Conservation (phyloP, 2,329 filamentous ascomycete species). For the Colletotrichum tropicicola region DNA sequence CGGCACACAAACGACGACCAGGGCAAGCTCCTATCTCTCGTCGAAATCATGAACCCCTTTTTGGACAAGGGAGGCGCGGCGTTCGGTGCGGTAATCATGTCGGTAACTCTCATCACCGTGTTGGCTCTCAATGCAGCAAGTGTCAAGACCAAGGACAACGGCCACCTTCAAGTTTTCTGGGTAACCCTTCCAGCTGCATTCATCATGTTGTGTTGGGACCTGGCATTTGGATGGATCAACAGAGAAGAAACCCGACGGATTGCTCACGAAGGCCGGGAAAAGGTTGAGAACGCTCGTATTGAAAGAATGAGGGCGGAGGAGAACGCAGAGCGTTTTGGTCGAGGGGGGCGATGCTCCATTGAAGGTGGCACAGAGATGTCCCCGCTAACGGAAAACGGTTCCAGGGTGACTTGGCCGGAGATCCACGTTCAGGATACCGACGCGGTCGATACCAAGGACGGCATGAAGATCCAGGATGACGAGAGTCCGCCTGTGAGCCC, state of each 20-base stretch:
- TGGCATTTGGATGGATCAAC: slow-evolving; percentile 70
- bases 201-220: slow-evolving; percentile 75
- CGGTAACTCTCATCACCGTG: slow-evolving; percentile 71
- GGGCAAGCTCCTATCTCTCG: slow-evolving; percentile 66
- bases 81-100: slow-evolving; percentile 74
- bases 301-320: not conserved
- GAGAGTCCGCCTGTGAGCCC: not conserved
- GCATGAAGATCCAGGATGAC: not conserved
- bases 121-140: slow-evolving; percentile 72
- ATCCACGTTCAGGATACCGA: slow-evolving; percentile 8
- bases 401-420: not conserved
- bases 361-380: not conserved
- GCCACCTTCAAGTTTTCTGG: slow-evolving; percentile 65
- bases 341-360: not conserved
- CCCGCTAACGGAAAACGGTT: not conserved
- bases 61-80: slow-evolving; percentile 72
- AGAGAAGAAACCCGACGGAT: slow-evolving; percentile 71
- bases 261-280: slow-evolving; percentile 60
- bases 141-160: slow-evolving; percentile 53
- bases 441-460: not conserved
- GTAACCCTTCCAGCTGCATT: slow-evolving; percentile 75
- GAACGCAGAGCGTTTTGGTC: not conserved
- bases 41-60: slow-evolving; percentile 81
- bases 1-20: slow-evolving; percentile 52
- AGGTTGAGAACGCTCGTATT: slow-evolving; percentile 1